Conservation (phyloP, 1,284 basidiomycete species). For the Apiotrichum laibachii region DNA sequence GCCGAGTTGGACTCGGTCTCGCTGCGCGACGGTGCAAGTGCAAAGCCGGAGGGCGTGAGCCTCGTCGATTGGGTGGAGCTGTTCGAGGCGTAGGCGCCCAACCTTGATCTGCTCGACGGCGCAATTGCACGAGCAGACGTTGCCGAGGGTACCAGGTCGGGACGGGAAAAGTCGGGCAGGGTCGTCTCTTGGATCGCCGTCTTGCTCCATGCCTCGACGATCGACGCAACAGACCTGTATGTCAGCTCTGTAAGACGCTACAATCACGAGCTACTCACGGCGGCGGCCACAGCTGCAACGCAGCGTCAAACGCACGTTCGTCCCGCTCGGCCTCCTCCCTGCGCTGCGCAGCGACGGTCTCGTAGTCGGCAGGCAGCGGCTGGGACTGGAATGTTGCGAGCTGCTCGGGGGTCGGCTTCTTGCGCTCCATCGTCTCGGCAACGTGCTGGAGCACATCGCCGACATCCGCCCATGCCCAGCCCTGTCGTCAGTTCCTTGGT, state of each 20-base stretch:
- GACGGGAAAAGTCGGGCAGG: no score
- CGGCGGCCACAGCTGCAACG: slow-evolving; percentile 22
- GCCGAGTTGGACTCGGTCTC: no score
- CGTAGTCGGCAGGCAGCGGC: not conserved
- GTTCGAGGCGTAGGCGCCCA: no score
- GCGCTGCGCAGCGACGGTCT: not conserved
- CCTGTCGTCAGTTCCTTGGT: slow-evolving; percentile 7
- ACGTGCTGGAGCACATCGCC: slow-evolving; percentile 22
- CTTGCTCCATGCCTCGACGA: slow-evolving; percentile 3
- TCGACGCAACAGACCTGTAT: slow-evolving; percentile 6
- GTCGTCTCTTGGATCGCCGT: not conserved
- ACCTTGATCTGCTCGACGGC: no score
- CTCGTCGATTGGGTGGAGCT: no score
- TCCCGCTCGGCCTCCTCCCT: slow-evolving; percentile 8
- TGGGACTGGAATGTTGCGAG: slow-evolving; percentile 12
- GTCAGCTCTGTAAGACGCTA: not conserved
- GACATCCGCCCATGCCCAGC: slow-evolving; percentile 35
- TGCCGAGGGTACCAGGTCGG: no score
- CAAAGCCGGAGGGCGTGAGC: no score
- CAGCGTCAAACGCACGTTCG: slow-evolving; percentile 4
- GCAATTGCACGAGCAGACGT: no score
- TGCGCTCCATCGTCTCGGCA: slow-evolving; percentile 28
- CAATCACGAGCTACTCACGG: slow-evolving; percentile 8
- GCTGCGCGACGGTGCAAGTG: no score
- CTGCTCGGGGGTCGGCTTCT: slow-evolving; percentile 24